Conservation (phyloP, 192 early-diverging fungal genomes). For the Backusella circina region DNA sequence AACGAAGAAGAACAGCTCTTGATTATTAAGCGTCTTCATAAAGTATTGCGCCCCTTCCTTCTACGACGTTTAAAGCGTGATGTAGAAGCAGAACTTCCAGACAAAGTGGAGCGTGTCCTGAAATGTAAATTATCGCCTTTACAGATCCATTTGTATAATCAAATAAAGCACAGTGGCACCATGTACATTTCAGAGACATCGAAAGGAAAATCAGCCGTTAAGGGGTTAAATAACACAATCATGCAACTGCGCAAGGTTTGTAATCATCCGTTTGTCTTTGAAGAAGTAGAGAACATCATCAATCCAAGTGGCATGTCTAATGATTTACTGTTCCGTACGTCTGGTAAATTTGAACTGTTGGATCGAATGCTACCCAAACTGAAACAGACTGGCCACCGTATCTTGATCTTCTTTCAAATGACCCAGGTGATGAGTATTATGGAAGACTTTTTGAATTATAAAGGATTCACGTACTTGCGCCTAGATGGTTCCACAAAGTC, state of each 20-base stretch:
- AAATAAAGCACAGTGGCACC: constrained; percentile 78
- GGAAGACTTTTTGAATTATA: constrained; percentile 88
- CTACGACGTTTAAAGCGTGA: constrained; percentile 96
- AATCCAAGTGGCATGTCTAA: constrained; percentile 72
- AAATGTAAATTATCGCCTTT: constrained; percentile 90
- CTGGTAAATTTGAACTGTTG: constrained; percentile 97
- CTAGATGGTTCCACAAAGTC: constrained; percentile 91
- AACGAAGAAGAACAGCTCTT: constrained; percentile 99
- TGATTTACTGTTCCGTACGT: constrained; percentile 73
- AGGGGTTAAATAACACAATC: constrained; percentile 90
- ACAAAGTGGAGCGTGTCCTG: constrained; percentile 94
- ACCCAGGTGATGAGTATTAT: constrained; percentile 95
- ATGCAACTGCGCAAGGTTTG: constrained; percentile 99
- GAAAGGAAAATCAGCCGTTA: constrained; percentile 63
- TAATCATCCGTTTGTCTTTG: constrained; percentile 98
- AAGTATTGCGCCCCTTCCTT: constrained; percentile 95
- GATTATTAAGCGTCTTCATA: constrained; percentile 96
- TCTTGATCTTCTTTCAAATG: constrained; percentile 84
- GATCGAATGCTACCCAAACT: constrained; percentile 93
- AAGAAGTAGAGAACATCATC: constrained; percentile 83
- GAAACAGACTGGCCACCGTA: constrained; percentile 73
- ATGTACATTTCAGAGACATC: constrained; percentile 65
- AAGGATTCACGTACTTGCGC: constrained; percentile 72
- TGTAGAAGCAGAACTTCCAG: constrained; percentile 96
- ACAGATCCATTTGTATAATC: constrained; percentile 80